These are phyloP conservation scores for Fomitiporia mediterranea DNA, from an alignment of 1,284 basidiomycete species.

Conservation along the genomic window DNA sequence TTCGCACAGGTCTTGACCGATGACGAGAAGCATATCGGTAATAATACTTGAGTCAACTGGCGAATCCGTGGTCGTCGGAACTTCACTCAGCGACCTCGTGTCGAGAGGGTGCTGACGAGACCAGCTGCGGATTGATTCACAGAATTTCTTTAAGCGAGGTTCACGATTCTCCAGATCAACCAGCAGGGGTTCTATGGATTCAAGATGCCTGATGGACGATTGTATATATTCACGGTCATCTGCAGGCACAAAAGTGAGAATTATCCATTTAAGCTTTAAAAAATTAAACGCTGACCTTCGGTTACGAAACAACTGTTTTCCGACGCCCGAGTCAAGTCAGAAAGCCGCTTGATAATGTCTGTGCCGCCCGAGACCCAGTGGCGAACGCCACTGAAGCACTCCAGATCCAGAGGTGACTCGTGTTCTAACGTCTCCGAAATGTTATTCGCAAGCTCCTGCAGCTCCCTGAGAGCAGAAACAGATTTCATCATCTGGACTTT, in stretches of 20 bases:
- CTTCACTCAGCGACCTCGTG: background rate
- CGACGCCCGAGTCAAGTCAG: background rate
- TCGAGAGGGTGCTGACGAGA: background rate
- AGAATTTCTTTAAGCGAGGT: constrained; percentile 5
- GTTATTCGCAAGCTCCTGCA: background rate
- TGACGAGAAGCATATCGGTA: constrained; percentile 5
- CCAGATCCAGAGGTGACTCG: background rate
- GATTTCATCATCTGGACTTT: background rate
- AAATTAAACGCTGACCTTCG: constrained; percentile 5
- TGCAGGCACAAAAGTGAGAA: background rate
- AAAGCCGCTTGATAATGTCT: background rate
- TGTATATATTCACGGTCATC: background rate
- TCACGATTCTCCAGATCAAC: background rate
- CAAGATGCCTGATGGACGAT: background rate
- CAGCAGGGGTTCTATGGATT: background rate
- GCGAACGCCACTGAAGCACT: background rate
- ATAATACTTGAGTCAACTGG: constrained; percentile 1
- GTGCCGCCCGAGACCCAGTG: background rate
- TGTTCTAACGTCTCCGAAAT: background rate
- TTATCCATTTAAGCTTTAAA: too few species aligned
- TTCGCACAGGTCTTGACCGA: constrained; percentile 11
- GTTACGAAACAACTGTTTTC: background rate
- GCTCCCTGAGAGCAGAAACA: constrained; percentile 1
- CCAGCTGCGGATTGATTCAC: constrained; percentile 2
- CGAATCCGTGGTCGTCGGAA: background rate